Evolutionary conservation across 2,329 filamentous ascomycete species (phyloP).

Genomic region (Xylariaceae sp.): DNA sequence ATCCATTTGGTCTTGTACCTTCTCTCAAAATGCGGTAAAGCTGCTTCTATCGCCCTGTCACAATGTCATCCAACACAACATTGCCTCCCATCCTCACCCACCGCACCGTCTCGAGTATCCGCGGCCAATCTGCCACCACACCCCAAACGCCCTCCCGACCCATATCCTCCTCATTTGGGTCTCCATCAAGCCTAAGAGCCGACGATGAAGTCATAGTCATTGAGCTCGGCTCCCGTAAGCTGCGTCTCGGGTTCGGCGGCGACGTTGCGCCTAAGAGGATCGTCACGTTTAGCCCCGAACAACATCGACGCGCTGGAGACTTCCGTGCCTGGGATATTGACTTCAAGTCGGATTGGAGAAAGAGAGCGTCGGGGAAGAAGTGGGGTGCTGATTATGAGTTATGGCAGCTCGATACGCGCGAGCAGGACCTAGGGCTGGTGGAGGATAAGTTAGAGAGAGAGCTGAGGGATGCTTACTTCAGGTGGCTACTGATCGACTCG

Average conservation of each 20-base stretch:
- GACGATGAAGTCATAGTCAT: conserved; percentile 85
- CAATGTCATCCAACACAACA: conserved; percentile 43
- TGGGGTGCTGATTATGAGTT: conserved; percentile 69
- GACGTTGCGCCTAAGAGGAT: conserved; percentile 71
- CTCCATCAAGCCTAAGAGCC: conserved; percentile 58
- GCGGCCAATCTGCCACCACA: conserved; percentile 36
- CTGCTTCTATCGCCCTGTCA: conserved; percentile 2
- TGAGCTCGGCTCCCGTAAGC: conserved; percentile 73
- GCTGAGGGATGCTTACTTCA: conserved; percentile 76
- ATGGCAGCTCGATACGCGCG: conserved; percentile 71
- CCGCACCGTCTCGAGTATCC: conserved; percentile 56
- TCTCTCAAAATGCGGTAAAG: conserved; percentile 11
- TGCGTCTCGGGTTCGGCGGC: conserved; percentile 82
- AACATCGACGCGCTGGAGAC: conserved; percentile 75
- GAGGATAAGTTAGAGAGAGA: conserved; percentile 83
- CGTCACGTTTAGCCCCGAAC: conserved; percentile 69
- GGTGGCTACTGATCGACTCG: conserved; percentile 70
- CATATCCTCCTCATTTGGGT: conserved; percentile 52
- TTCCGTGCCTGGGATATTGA: conserved; percentile 66
- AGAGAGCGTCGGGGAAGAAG: conserved; percentile 40
- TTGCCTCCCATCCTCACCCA: conserved; percentile 48
- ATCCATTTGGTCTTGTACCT: too few species aligned
- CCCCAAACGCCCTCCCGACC: conserved; percentile 58
- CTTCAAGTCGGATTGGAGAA: conserved; percentile 46
- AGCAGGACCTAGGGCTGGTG: conserved; percentile 72